Evolutionary conservation across 805 yeast species (phyloP), one percentile per base, ranked within the genome.

Genomic region (Saturnispora diversa): DNA sequence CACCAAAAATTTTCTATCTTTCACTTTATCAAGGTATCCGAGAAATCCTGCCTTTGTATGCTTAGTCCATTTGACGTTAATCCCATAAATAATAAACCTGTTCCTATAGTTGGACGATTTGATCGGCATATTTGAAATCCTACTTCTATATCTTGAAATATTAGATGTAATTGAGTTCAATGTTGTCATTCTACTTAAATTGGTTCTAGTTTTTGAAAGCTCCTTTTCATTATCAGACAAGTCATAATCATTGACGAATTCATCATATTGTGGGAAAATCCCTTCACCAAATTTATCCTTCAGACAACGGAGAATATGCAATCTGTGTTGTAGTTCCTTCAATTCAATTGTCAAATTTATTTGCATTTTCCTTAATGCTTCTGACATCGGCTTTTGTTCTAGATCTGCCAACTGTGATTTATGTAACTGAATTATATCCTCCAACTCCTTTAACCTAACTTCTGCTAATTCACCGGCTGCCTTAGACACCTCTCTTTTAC

Each of bases 51-150:
- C 74, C 42, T 94, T 65, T 5, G 79, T 69, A 6, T 63, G 56
- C 44, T 83, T 78, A 54, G 83, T 80, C 95, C 96, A 87, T 48
- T 75, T 78, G 50, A 86, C 56, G 49, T 77, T 73, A 57, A 85
- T 69, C 45, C 81, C 77, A 53, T 86, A 92, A 26, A 87, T 64
- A 46, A 81, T 77, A 55, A 81, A 87, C 38, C 90, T 65, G 53
- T 90, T 87, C 45, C 72, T 44, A 35, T 48, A 59, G 7, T 55
- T 49, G 1, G 61, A 56, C 2, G 48, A 21, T 20, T 44, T 45
- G 65, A 60, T 70, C 70, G 53, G 51, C 5, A 45, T 46, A 6
- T 48, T 44, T 5, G 57, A 49, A 6, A 47, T 36, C 22, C 39
- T 46, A 7, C 50, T 45, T 11, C 46, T 49, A 3, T 32, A 28